Evolutionary conservation across 1,284 basidiomycete species (phyloP).

Genomic region (Exobasidium cylindrosporum): DNA sequence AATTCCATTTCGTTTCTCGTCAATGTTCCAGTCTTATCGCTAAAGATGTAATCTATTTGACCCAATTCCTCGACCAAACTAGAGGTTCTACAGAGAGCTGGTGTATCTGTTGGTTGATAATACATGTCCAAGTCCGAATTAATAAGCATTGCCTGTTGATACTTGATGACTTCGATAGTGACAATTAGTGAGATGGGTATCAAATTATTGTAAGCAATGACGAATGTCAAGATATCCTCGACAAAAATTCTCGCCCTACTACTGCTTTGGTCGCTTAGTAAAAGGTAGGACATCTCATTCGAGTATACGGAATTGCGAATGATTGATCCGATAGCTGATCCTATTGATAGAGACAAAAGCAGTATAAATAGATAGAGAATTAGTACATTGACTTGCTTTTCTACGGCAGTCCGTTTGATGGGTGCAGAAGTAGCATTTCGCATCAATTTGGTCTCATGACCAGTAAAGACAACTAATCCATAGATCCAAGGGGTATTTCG

Average conservation of each 20-base stretch:
- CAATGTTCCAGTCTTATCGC: slow-evolving; percentile 96
- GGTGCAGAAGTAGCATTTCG: slow-evolving; percentile 83
- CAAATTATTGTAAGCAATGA: slow-evolving; percentile 98
- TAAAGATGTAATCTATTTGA: slow-evolving; percentile 98
- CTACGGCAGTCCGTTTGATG: slow-evolving; percentile 93
- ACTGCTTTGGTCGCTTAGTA: slow-evolving; percentile 47
- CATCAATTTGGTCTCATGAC: slow-evolving; percentile 98
- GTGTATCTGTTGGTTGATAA: slow-evolving; percentile 87
- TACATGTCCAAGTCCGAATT: slow-evolving; percentile 81
- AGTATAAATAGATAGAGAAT: slow-evolving; percentile 94
- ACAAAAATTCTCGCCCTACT: slow-evolving; percentile 54
- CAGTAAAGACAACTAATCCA: slow-evolving; percentile 89
- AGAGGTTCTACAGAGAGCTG: slow-evolving; percentile 92
- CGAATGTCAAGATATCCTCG: slow-evolving; percentile 91
- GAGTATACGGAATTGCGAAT: slow-evolving; percentile 59
- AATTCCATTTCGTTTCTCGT: slow-evolving; percentile 99
- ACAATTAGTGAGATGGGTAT: slow-evolving; percentile 99
- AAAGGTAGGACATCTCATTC: slow-evolving; percentile 43
- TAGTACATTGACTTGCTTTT: slow-evolving; percentile 91
- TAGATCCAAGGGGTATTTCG: slow-evolving; percentile 97
- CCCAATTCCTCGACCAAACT: slow-evolving; percentile 97
- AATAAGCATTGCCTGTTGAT: slow-evolving; percentile 93
- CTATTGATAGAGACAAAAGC: slow-evolving; percentile 79
- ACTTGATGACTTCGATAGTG: slow-evolving; percentile 99
- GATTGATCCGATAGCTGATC: slow-evolving; percentile 86